Evolutionary conservation across 2,329 filamentous ascomycete species (phyloP), one percentile per base, ranked within the genome.

Genomic region (Fusarium subglutinans): DNA sequence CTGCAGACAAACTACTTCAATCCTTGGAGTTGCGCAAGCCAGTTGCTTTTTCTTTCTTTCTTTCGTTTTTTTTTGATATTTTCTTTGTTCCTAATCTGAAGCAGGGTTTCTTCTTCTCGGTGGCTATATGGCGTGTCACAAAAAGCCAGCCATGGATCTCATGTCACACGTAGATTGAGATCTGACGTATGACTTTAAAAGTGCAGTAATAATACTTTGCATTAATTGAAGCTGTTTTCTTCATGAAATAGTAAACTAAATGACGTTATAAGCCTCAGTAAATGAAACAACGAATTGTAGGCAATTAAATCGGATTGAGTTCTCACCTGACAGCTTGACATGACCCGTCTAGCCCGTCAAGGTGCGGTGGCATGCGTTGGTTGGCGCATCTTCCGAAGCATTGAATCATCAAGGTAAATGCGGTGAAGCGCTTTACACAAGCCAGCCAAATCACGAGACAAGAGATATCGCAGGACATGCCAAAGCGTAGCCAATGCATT

Each of bases 371-470:
- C 44, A 45, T 24, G 63, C 40, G 47, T 55, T 33, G 26, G 40
- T 45, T 51, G 56, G 56, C 24, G 30, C 56, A 50, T 50, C 41
- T 37, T 17, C 14, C 15, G 13, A 50, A 51, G 18, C 20, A 30
- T 65, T 53, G 24, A 38, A 43, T 24, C 37, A 26, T 37, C 13
- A 50, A 38, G 37, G 48, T 62, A 22, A 26, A 55, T 63, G 38
- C 66, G 66, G 67, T 70, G 67, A 70, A 54, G 38, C 45, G 14
- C 40, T 58, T 44, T 35, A 65, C 66, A 43, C 45, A 51, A 45
- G 18, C 40, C 18, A 38, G 18, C 40, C 18, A 38, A 51, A 26
- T 9, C 22, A 43, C 6, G 41, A 35, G n/a, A 20, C 13, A 22
- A 1, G 11, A 28, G 8, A 51, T 15, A 26, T 20, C 45, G n/a